These are phyloP conservation scores for Aspergillus fijiensis DNA, from an alignment of 2,329 filamentous ascomycete genomes.

Conservation along the genomic window DNA sequence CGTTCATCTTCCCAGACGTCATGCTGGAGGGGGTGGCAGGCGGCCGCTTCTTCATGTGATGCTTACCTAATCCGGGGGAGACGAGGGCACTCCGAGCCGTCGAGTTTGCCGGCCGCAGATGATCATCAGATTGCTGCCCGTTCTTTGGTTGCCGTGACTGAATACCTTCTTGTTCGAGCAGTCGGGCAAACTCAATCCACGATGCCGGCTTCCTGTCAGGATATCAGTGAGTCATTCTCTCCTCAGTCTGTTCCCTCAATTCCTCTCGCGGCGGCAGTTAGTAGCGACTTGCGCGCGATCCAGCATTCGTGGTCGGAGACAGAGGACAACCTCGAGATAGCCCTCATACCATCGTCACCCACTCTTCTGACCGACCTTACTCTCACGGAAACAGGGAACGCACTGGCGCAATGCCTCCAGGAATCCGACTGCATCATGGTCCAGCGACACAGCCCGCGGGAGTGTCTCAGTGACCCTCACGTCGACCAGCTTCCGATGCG, in stretches of 20 bases:
- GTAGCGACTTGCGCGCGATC: too few species aligned
- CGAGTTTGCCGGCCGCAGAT: slow-evolving; percentile 16
- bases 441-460: slow-evolving; percentile 78
- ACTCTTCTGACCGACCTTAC: slow-evolving; percentile 19
- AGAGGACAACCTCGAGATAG: background rate
- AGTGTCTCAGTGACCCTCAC: slow-evolving; percentile 83
- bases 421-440: slow-evolving; percentile 96
- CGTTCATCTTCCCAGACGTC: slow-evolving; percentile 12
- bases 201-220: slow-evolving; percentile 96
- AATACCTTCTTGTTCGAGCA: background rate
- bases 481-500: slow-evolving; percentile 76
- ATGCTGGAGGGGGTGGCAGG: background rate
- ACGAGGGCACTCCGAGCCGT: background rate
- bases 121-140: background rate
- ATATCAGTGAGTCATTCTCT: slow-evolving; percentile 70
- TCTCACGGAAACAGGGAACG: slow-evolving; percentile 63
- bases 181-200: slow-evolving; percentile 28
- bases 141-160: background rate
- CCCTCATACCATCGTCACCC: background rate
- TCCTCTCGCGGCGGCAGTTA: too few species aligned
- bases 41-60: slow-evolving; percentile 23
- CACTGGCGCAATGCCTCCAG: slow-evolving; percentile 91
- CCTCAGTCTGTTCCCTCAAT: background rate
- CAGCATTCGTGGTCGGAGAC: too few species aligned
- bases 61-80: slow-evolving; percentile 35